Percentiles rank a stretch among this genome's conserved stretches.
Evolutionary conservation across 78 protist species (phyloP).

Genomic region (Goniomonas avonlea): DNA sequence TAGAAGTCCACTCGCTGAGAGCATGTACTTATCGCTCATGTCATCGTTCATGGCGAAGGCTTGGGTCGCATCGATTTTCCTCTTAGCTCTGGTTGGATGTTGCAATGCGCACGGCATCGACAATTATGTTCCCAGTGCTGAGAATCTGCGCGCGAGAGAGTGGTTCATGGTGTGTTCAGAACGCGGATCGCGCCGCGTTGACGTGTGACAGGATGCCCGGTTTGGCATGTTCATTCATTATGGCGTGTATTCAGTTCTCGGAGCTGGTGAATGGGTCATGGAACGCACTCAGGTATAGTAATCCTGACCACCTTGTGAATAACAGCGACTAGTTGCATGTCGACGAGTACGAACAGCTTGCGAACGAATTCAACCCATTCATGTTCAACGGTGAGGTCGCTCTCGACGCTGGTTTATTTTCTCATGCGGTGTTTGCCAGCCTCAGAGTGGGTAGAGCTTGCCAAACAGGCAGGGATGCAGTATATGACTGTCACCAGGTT

Average conservation of each 20-base stretch:
- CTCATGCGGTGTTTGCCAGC: no score
- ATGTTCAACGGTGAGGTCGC: neutral
- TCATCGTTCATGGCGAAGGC: no score
- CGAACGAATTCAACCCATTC: neutral
- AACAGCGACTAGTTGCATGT: neutral
- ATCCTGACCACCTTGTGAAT: neutral
- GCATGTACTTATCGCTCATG: no score
- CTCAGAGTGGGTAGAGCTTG: constrained; percentile 5
- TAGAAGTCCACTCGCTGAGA: no score
- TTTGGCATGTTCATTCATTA: constrained; percentile 13
- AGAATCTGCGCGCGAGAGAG: no score
- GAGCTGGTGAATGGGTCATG: neutral
- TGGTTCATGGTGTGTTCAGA: no score
- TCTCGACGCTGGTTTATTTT: no score
- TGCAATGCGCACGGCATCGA: no score
- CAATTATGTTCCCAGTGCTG: no score
- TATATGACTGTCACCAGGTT: constrained; percentile 12
- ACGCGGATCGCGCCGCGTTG: no score
- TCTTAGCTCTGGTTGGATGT: no score
- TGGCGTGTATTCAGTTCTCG: neutral
- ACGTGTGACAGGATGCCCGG: neutral
- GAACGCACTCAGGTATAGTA: neutral
- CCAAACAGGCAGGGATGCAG: neutral
- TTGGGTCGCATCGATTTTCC: no score
- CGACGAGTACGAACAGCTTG: neutral